phyloP scores from a whole-genome alignment of 352 stramenopile species.

The Elongisporangium anandrum region DNA sequence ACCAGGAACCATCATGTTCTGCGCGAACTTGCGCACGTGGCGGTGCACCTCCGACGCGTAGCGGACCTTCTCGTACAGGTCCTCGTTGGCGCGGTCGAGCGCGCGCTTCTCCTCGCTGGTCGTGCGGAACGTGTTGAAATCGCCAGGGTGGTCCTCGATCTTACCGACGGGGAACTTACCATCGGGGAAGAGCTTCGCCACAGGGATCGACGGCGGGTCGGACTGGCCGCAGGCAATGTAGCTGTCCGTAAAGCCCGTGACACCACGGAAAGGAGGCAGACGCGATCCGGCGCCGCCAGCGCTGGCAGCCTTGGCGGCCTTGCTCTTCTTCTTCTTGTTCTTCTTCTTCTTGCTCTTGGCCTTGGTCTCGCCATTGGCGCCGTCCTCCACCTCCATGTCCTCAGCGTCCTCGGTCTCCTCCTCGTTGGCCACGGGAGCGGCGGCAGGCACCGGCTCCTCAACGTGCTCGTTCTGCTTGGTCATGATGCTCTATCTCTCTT shows the following conservation, averaged over 20 bases:
- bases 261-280: constrained; percentile 57
- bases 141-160: constrained; percentile 89
- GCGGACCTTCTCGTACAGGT: constrained; percentile 74
- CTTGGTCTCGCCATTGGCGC: constrained; percentile 9
- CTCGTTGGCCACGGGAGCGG: background rate
- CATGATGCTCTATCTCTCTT: background rate
- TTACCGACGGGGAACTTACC: constrained; percentile 90
- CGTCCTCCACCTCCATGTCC: background rate
- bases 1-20: constrained; percentile 95
- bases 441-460: constrained; percentile 2
- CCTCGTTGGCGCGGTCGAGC: constrained; percentile 68
- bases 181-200: constrained; percentile 54
- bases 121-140: constrained; percentile 91
- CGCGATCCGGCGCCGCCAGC: constrained; percentile 27
- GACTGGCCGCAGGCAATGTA: constrained; percentile 94
- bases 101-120: constrained; percentile 84
- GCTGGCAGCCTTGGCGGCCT: constrained; percentile 8
- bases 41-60: constrained; percentile 95
- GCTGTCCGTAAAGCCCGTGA: constrained; percentile 91
- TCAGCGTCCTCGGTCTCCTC: background rate
- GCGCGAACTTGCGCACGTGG: constrained; percentile 88
- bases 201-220: constrained; percentile 93
- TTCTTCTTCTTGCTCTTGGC: constrained; percentile 80
- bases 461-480: constrained; percentile 2
- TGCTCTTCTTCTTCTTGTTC: constrained; percentile 46